A percentile compares a stretch with the other conserved stretches of the same genome.
These are phyloP conservation scores for Collybia nuda DNA, from an alignment of 768 basidiomycete species.

Conservation along the genomic window DNA sequence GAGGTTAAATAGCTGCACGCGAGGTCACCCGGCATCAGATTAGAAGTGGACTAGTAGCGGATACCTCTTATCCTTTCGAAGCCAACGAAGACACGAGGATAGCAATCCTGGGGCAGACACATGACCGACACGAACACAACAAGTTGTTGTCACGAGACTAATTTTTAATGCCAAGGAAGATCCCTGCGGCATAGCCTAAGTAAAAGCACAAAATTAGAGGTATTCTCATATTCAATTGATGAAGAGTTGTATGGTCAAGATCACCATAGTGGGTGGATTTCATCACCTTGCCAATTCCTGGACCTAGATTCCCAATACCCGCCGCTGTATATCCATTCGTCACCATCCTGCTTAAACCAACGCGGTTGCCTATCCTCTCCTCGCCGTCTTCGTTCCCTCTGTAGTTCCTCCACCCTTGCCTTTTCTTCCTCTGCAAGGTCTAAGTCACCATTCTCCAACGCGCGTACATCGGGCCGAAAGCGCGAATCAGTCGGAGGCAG, in stretches of 20 bases:
- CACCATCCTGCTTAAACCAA: slow-evolving; percentile 74
- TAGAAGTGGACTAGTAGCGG: too few species aligned
- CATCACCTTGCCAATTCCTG: slow-evolving; percentile 57
- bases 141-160: background rate
- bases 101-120: too few species aligned
- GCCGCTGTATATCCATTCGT: slow-evolving; percentile 76
- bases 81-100: too few species aligned
- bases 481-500: slow-evolving; percentile 84
- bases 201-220: background rate
- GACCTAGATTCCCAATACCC: slow-evolving; percentile 83
- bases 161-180: background rate
- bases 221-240: background rate
- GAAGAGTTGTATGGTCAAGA: background rate
- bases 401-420: slow-evolving; percentile 67
- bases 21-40: too few species aligned
- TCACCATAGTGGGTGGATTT: slow-evolving; percentile 65
- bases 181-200: background rate
- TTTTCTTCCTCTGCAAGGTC: slow-evolving; percentile 76
- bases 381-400: slow-evolving; percentile 66
- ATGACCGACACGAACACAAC: too few species aligned
- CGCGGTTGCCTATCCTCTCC: slow-evolving; percentile 61
- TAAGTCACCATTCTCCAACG: slow-evolving; percentile 75
- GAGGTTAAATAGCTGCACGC: too few species aligned
- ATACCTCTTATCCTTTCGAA: too few species aligned
- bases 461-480: slow-evolving; percentile 77